phyloP scores from a whole-genome alignment of 345 rosid species.

The Dipteronia sinensis region DNA sequence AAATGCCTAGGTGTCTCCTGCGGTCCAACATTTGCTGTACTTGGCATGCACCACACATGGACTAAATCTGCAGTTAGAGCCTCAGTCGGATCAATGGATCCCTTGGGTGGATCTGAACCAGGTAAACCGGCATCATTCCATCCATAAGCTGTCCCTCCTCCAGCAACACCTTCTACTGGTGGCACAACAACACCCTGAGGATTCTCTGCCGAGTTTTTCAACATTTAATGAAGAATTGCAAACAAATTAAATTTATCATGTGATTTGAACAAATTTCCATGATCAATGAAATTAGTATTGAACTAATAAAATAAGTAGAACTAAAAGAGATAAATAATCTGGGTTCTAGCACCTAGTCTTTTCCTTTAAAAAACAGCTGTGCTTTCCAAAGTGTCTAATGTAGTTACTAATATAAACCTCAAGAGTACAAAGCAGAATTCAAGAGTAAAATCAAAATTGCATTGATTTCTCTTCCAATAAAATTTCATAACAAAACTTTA shows the following conservation, averaged over 20 bases:
- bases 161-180: conserved; percentile 97
- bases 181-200: conserved; percentile 51
- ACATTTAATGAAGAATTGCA: conserved; percentile 2
- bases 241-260: background rate
- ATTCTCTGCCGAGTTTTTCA: conserved; percentile 32
- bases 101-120: conserved; percentile 42
- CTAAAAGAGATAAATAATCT: background rate
- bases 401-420: background rate
- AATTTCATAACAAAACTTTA: background rate
- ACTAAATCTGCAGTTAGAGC: conserved; percentile 75
- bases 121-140: conserved; percentile 65
- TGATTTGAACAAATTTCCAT: background rate
- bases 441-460: background rate
- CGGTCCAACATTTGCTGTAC: conserved; percentile 73
- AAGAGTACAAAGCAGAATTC: background rate
- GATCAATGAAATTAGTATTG: background rate
- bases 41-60: conserved; percentile 88
- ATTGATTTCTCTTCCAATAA: background rate
- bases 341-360: background rate
- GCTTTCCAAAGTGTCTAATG: background rate
- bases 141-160: conserved; percentile 98
- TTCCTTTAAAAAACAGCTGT: background rate
- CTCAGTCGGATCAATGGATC: conserved; percentile 59
- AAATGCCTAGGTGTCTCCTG: conserved; percentile 82
- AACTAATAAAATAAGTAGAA: background rate